Base-by-base conservation (phyloP, 805 yeast genomes). In the Saccharomycopsis fodiens region DNA sequence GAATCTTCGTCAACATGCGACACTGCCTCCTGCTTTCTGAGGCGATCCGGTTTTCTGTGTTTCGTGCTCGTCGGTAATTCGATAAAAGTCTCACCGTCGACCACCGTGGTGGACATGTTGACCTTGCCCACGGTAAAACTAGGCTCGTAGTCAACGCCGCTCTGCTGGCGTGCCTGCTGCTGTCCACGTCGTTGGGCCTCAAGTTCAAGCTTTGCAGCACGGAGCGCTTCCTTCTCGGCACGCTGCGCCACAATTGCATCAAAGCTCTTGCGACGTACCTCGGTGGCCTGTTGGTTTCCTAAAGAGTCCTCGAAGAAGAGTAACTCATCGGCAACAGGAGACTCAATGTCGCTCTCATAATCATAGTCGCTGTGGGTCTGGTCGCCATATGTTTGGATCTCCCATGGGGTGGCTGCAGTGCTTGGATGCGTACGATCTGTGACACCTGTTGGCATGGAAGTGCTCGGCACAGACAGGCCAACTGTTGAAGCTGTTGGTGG, bases 111-210 rank as follows among this genome's bases (percentile, higher is more conserved):
- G 4, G 12, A 22, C 17, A 42, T 4, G 12, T 34, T 15, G 7
- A 42, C 45, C 29, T 42, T 42, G 21, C 45, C 45, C 25, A 42
- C 40, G 22, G 22, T 16, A 3, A 42, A 7, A 5, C 34, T 35
- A 3, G 32, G 25, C 22, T 30, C 22, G 13, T 10, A 30, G 12
- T 42, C 45, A 15, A 20, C 10, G 12, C 17, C 15, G 20, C 19
- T 19, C 8, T 6, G 5, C 7, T 5, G 5, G 8, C 20, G 8
- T 6, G 36, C 8, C 15, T 32, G 17, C 10, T 6, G 6, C n/a
- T n/a, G n/a, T n/a, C n/a, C n/a, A n/a, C n/a, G n/a, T n/a, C n/a
- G n/a, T n/a, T n/a, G n/a, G n/a, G n/a, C n/a, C n/a, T n/a, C n/a
- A 10, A 32, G 8, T 32, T 10, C 15, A 6, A 17, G 8, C 15